A percentile compares a stretch with the other conserved stretches of the same genome.
These are phyloP conservation scores for Colletotrichum lentis DNA, from an alignment of 2,329 filamentous ascomycete species.

Conservation along the genomic window DNA sequence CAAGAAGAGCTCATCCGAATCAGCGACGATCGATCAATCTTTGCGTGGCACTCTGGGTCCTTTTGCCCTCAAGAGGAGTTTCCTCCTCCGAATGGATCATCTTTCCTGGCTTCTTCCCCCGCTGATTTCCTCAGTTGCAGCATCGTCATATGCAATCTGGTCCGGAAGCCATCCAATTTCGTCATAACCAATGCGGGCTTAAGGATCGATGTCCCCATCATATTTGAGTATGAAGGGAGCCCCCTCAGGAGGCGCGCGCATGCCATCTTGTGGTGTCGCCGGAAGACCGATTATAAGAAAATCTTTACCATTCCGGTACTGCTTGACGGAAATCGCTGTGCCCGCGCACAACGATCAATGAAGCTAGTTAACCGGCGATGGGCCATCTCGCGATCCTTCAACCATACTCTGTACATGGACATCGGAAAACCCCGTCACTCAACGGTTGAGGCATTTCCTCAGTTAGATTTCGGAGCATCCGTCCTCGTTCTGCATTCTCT, in stretches of 20 bases:
- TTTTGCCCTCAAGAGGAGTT: background rate
- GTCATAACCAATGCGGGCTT: background rate
- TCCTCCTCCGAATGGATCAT: background rate
- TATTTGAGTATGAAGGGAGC: background rate
- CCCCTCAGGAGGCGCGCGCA: background rate
- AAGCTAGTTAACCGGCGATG: background rate
- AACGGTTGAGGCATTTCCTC: background rate
- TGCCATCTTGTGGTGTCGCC: background rate
- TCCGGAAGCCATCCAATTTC: background rate
- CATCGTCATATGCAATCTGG: background rate
- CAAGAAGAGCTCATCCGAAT: conserved; percentile 42
- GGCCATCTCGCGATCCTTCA: background rate
- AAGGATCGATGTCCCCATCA: background rate
- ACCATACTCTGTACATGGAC: background rate
- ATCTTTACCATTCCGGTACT: background rate
- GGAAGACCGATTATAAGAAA: background rate
- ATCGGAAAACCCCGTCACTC: background rate
- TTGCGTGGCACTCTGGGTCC: background rate
- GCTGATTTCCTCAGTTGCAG: background rate
- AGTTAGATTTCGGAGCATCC: background rate
- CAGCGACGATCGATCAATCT: conserved; percentile 1
- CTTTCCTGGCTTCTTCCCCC: background rate
- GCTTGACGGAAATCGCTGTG: background rate
- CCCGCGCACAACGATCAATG: background rate
- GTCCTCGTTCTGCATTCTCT: background rate